Evolutionary conservation across 164 flowering plant genomes (phyloP), one percentile per base, ranked within the genome.

Genomic region (Cinnamomum chago): DNA sequence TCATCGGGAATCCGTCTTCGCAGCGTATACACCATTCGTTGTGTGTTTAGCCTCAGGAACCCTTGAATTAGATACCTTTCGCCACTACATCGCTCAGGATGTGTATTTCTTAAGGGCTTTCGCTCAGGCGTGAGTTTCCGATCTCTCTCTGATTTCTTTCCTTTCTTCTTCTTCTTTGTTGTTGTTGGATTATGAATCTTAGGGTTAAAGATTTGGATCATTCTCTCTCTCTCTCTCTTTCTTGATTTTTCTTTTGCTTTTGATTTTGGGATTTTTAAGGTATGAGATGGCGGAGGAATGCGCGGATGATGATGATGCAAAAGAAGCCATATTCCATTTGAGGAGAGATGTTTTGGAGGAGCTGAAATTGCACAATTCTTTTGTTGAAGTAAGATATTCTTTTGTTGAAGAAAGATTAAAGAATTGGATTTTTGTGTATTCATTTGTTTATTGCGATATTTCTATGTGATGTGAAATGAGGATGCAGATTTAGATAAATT

Each of bases 251-350:
- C 27, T 12, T 1, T 52, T 71, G 33, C 15, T 23, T 68, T 35
- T 62, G 22, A 47, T 28, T 17, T 30, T 65, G 69, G 73, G 52
- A 12, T 64, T 62, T 72, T 66, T 1, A 55, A 91, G 97, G 81
- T 92, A 86, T 74, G 92, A 92, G 74, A 82, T 90, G 86, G 97
- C 97, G 9, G 95, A 88, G 74, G 97, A 92, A 18, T 89, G 90
- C 77, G 91, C 97, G 1, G 99, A 93, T 75, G 99, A 93, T 82
- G 99, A 95, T 76, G 99, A 95, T 71, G 96, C 86, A 22, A 93
- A 92, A 73, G 71, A 80, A 65, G 85, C 83, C 24, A 90, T 95
- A 30, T 70, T 79, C 15, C 73, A 91, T 58, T 79, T 95, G 84
- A 87, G 95, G 81, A 89, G 88, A 71, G 79, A 67, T 58, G 90